Base-by-base conservation (phyloP, 2,329 filamentous ascomycete genomes). In the Aspergillus fischeri region DNA sequence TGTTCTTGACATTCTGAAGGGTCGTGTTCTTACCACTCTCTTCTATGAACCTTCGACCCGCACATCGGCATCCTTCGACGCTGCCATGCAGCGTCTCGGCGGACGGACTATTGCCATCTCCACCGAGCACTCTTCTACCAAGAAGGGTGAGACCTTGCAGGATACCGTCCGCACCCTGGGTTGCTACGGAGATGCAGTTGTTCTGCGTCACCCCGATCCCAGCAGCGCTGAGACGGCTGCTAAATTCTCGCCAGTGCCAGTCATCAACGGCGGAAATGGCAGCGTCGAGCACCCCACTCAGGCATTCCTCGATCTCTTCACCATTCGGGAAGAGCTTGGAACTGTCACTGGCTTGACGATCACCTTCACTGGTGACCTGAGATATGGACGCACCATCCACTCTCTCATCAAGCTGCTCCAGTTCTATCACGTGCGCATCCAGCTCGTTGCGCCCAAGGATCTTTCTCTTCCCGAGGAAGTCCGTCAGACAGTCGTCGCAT, bases 1-100 rank as follows among this genome's bases (percentile, higher is more conserved):
- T 58, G 89, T 94, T 29, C 82, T 99, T 52, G 88, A 94, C 69
- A 83, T 96, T 56, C 85, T 99, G 60, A 90, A 89, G 67, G 92
- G 92, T 28, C 87, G 90, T 49, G 85, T 99, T 11, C 83, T 99
- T 41, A 91, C 89, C 77, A 94, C 91, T 2, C 86, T 99, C 79
- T 99, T 99, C 83, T 99, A 92, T 76, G 94, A 99, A 81, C 94
- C 94, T 1, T 97, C 93, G 0, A 99, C 94, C 2, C 86, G 94
- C 54, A 99, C 94, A 4, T 97, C 93, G 11, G 86, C 90, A 41
- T 99, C 94, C 3, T 99, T 99, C 68, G 94, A 99, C 71, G 90
- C 93, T 56, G 94, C 94, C 45, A 99, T 99, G 94, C 95, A 99
- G 81, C 89, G 95, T 53, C 87, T 99, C 4, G 94, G 94, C 65